phyloP scores from a whole-genome alignment of 2,329 filamentous ascomycete species.

The Trichoderma polysporum region DNA sequence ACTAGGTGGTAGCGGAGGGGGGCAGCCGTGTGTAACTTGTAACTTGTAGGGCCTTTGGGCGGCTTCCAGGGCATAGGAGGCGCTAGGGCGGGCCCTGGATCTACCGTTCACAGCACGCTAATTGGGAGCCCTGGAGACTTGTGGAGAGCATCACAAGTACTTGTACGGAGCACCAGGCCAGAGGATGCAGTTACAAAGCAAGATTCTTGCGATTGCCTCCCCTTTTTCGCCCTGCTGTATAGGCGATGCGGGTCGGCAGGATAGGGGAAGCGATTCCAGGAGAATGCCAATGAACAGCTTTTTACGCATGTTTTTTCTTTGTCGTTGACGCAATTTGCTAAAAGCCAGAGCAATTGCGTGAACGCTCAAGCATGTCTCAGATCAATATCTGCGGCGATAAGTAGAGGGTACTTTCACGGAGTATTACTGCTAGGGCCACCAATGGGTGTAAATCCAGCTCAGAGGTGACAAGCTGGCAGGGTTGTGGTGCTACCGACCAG shows the following conservation, averaged over 20 bases:
- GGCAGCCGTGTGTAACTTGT: slow-evolving; percentile 6
- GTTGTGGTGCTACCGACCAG: too few species aligned
- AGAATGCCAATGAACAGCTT: not conserved
- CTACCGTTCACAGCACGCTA: slow-evolving; percentile 21
- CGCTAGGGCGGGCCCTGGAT: slow-evolving; percentile 23
- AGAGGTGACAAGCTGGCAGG: not conserved
- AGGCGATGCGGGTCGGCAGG: not conserved
- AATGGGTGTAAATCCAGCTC: not conserved
- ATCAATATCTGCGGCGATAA: not conserved
- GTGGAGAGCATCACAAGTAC: not conserved
- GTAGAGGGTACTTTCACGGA: not conserved
- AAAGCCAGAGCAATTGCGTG: not conserved
- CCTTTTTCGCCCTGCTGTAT: not conserved
- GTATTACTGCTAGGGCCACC: slow-evolving; percentile 3
- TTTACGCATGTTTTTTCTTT: not conserved
- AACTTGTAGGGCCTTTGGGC: slow-evolving; percentile 17
- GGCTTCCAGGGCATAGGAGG: slow-evolving; percentile 21
- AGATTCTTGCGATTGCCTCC: not conserved
- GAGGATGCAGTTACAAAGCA: not conserved
- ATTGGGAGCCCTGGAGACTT: slow-evolving; percentile 11
- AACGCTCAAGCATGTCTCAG: not conserved
- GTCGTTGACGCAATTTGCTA: not conserved
- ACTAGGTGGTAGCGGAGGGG: slow-evolving; percentile 9
- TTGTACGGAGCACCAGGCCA: not conserved
- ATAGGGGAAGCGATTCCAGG: not conserved